These are phyloP conservation scores for Epichloe sibirici DNA, from an alignment of 2,329 filamentous ascomycete genomes.

Conservation along the genomic window DNA sequence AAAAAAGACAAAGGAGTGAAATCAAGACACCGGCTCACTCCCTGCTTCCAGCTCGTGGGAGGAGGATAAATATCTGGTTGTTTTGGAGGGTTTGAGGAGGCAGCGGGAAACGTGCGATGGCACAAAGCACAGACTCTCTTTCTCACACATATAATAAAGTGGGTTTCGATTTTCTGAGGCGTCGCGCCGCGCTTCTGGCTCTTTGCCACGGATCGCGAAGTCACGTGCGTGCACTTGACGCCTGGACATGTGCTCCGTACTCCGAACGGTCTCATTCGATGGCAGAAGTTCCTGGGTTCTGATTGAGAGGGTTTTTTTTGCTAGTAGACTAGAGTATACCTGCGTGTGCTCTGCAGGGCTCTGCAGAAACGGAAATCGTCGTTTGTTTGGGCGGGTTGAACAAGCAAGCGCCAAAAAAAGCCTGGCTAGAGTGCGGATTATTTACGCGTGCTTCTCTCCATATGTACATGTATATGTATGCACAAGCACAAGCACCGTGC, in stretches of 20 bases:
- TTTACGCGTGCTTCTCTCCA: no score
- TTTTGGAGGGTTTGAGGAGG: no score
- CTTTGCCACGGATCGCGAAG: constrained; percentile 9
- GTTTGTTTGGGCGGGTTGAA: background rate
- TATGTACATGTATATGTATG: no score
- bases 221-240: constrained; percentile 12
- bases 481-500: no score
- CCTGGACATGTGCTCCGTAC: background rate
- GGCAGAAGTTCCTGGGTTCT: background rate
- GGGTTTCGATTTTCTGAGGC: constrained; percentile 4
- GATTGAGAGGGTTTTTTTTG: background rate
- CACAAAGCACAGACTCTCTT: background rate
- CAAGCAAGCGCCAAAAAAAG: background rate
- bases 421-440: background rate
- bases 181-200: constrained; percentile 6
- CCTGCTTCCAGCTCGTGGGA: no score
- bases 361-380: background rate
- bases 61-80: no score
- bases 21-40: no score
- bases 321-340: background rate
- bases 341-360: background rate
- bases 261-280: background rate
- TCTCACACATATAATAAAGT: background rate
- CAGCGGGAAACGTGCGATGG: background rate
- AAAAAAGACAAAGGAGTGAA: no score